A percentile compares a stretch with the other conserved stretches of the same genome.
These are phyloP conservation scores for Plasmodium reichenowi DNA, from an alignment of 169 alveolate species.

Conservation along the genomic window DNA sequence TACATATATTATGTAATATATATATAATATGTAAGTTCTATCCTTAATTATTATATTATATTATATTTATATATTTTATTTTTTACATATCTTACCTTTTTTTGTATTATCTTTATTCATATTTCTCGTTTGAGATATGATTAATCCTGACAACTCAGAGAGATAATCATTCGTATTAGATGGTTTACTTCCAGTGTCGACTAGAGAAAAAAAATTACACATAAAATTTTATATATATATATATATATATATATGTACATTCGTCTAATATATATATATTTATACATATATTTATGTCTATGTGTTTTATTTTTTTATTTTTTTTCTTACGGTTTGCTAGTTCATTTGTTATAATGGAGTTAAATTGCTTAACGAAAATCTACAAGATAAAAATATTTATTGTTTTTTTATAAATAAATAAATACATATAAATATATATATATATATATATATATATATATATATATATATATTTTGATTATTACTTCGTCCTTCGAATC, in stretches of 20 bases:
- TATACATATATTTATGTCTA: neutral
- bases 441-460: neutral
- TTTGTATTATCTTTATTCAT: slow-evolving; percentile 18
- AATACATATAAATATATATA: neutral
- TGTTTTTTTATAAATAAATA: neutral
- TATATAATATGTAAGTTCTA: no score
- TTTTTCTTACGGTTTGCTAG: slow-evolving; percentile 23
- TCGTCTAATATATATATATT: neutral
- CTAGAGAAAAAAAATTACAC: neutral
- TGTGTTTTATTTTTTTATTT: neutral
- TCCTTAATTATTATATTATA: neutral
- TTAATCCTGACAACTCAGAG: slow-evolving; percentile 24
- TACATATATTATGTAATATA: neutral
- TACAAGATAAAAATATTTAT: neutral
- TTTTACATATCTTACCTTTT: slow-evolving; percentile 20
- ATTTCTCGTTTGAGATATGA: slow-evolving; percentile 28
- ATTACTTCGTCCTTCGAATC: slow-evolving; percentile 76
- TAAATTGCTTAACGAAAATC: slow-evolving; percentile 44
- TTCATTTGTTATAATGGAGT: slow-evolving; percentile 68
- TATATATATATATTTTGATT: neutral
- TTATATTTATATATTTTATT: slow-evolving; percentile 11
- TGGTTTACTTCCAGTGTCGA: slow-evolving; percentile 24
- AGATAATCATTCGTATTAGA: slow-evolving; percentile 27
- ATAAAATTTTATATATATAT: neutral
- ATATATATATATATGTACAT: neutral